A percentile compares a stretch with the other conserved stretches of the same genome.
Conservation (phyloP, 2,329 filamentous ascomycete species). For the Arthrobotrys conoides region DNA sequence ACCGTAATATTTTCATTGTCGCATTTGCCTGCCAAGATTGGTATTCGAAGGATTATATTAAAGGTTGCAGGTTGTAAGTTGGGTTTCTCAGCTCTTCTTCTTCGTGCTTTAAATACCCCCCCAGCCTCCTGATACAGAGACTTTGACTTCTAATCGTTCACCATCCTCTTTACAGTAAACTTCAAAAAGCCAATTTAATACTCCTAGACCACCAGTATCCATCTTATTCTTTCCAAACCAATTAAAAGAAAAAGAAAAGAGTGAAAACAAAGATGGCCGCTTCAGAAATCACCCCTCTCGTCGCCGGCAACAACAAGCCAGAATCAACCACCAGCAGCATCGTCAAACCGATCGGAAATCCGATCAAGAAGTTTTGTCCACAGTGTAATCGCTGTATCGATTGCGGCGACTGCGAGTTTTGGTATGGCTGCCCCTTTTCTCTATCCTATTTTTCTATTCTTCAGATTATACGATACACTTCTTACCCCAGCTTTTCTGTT, state of each 20-base stretch:
- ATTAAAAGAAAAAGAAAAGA: not conserved
- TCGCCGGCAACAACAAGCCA: constrained; percentile 48
- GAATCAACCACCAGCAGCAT: constrained; percentile 25
- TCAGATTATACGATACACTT: not conserved
- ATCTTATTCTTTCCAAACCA: not conserved
- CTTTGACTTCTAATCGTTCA: too few relatives aligned
- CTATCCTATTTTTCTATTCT: not conserved
- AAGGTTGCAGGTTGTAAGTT: too few relatives aligned
- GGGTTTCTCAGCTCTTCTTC: too few relatives aligned
- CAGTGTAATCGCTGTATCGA: constrained; percentile 59
- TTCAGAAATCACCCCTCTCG: constrained; percentile 56
- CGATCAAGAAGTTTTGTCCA: constrained; percentile 58
- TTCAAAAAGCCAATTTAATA: too few relatives aligned
- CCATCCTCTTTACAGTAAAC: too few relatives aligned
- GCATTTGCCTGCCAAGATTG: too few relatives aligned
- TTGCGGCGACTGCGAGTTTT: constrained; percentile 60
- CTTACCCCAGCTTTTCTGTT: not conserved
- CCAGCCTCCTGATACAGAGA: too few relatives aligned
- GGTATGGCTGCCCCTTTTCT: constrained; percentile 33
- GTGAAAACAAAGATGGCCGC: constrained; percentile 37
- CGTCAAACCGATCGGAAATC: constrained; percentile 44
- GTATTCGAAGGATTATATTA: too few relatives aligned
- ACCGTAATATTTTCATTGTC: too few relatives aligned
- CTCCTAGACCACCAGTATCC: too few relatives aligned
- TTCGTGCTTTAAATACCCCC: too few relatives aligned